Base-by-base conservation (phyloP, 306 rosid species). In the Glycine latifolia region DNA sequence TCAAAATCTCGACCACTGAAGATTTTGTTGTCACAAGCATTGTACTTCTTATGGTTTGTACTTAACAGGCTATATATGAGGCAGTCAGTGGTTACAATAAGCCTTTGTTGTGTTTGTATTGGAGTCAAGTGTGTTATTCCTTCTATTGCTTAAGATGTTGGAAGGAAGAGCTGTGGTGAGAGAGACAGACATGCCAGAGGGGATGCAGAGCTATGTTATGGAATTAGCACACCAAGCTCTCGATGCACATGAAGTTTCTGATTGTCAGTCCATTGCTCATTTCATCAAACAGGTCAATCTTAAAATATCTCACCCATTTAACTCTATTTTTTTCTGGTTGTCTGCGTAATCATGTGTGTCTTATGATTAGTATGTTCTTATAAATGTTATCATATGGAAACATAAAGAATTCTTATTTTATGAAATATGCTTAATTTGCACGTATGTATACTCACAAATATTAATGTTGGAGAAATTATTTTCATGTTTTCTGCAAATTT, bases 151-250 rank as follows among this genome's bases (percentile, higher is more conserved):
- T 13, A 86, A 86, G 79, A 93, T 91, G 94, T 73, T 91, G 90
- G 94, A 93, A 79, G 94, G 93, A 82, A 93, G 90, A 86, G 91
- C 83, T 14, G 90, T 85, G 79, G 88, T 90, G 84, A 85, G 85
- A 33, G 92, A 90, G 81, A 86, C 90, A 37, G 92, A 93, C 73
- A 90, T 91, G 94, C 74, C 89, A 39, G 78, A 84, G 55, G 65
- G 14, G 61, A 81, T 86, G 90, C 92, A 89, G 86, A 84, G 55
- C 73, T 85, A 71, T 71, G 94, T 87, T 59, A 87, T 87, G 89
- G 93, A 85, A 67, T 86, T 90, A 52, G 89, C 94, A 56, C 91
- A 87, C 82, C 91, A 86, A 84, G 93, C 91, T 61, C 91, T 90
- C 1, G 92, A 88, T 83, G 89, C 88, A 8, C 88, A 80, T 69